These are phyloP conservation scores for Croton laevigatus DNA, from an alignment of 441 rosid genomes.

Conservation along the genomic window DNA sequence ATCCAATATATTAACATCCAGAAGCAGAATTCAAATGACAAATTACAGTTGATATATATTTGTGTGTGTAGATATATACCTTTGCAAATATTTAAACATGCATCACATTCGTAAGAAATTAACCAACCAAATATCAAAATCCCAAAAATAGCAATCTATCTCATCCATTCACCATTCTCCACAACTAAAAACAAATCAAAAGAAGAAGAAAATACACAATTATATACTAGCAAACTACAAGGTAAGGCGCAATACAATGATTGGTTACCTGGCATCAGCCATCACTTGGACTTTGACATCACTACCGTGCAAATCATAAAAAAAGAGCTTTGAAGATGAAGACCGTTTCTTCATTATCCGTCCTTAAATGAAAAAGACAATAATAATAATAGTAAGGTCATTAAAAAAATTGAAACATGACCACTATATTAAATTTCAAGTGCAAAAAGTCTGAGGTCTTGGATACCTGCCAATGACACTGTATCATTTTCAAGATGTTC, in stretches of 20 bases:
- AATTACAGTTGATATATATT: no score
- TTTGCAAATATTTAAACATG: no score
- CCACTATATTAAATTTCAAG: not conserved
- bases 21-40: no score
- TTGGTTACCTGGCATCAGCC: slow-evolving; percentile 72
- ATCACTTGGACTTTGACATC: slow-evolving; percentile 79
- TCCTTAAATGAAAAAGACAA: slow-evolving; percentile 34
- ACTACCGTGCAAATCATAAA: slow-evolving; percentile 65
- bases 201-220: not conserved
- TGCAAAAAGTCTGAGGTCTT: not conserved
- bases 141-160: not conserved
- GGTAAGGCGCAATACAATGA: not conserved
- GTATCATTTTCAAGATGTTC: slow-evolving; percentile 57
- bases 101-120: not conserved
- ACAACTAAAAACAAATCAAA: not conserved
- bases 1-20: not conserved
- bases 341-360: slow-evolving; percentile 82
- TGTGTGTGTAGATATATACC: no score
- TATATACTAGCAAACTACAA: not conserved
- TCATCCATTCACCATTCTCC: not conserved
- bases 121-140: not conserved
- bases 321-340: slow-evolving; percentile 74
- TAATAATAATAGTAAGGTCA: not conserved
- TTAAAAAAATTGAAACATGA: slow-evolving; percentile 5
- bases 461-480: slow-evolving; percentile 60